A percentile compares a stretch with the other conserved stretches of the same genome.
phyloP scores from a whole-genome alignment of 108 stramenopile genomes.

The Nitzschia inconspicua region DNA sequence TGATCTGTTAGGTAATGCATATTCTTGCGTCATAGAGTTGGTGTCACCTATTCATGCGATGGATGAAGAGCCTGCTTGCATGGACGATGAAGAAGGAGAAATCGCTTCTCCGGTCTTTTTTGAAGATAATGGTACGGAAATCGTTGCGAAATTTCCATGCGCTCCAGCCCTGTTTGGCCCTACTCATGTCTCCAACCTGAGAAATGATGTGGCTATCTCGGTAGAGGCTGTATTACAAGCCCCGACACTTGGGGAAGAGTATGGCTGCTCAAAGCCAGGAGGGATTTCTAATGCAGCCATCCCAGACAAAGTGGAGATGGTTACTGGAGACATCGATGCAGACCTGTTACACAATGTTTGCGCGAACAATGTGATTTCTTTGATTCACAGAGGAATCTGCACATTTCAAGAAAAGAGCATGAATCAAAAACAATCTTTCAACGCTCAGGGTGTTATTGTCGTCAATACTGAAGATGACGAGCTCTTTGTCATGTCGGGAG shows the following conservation, averaged over 20 bases:
- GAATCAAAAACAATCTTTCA: slow-evolving; percentile 33
- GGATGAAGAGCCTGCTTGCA: neutral
- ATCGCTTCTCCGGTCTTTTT: neutral
- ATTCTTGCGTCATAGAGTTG: slow-evolving; percentile 49
- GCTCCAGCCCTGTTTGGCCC: slow-evolving; percentile 75
- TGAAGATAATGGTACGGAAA: slow-evolving; percentile 4
- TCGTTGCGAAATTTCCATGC: slow-evolving; percentile 50
- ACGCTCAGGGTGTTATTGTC: slow-evolving; percentile 56
- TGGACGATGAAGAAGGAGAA: neutral
- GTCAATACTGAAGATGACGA: slow-evolving; percentile 45
- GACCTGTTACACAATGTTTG: neutral
- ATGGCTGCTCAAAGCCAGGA: slow-evolving; percentile 35
- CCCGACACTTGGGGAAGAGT: slow-evolving; percentile 30
- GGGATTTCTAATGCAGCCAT: neutral
- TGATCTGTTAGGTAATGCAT: slow-evolving; percentile 49
- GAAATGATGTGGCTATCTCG: slow-evolving; percentile 16
- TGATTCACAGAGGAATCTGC: slow-evolving; percentile 63
- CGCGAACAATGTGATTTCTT: slow-evolving; percentile 26
- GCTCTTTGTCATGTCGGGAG: slow-evolving; percentile 75
- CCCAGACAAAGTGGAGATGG: neutral
- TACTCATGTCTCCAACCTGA: slow-evolving; percentile 36
- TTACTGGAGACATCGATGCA: neutral
- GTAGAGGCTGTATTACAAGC: slow-evolving; percentile 30
- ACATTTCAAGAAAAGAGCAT: slow-evolving; percentile 55
- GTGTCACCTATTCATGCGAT: neutral